phyloP scores from a whole-genome alignment of 371 early-diverging fungal genomes.

The Mucor lusitanicus region DNA sequence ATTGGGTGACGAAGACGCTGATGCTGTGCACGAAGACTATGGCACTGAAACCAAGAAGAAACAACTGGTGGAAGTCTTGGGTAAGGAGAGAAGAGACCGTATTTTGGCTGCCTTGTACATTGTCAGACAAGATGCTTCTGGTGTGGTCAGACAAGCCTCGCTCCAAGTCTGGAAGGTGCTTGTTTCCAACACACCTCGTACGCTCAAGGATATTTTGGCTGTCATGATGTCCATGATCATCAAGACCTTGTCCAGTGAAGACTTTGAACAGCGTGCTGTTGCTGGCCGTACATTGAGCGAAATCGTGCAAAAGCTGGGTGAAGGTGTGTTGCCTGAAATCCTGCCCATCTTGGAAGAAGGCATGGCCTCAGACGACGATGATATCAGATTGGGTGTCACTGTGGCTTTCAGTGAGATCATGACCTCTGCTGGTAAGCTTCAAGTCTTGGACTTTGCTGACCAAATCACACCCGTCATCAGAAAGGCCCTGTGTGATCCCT shows the following conservation, averaged over 20 bases:
- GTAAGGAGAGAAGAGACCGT: constrained; percentile 82
- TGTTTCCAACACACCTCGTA: constrained; percentile 95
- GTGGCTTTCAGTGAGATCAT: constrained; percentile 93
- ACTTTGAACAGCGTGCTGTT: constrained; percentile 75
- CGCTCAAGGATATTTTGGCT: constrained; percentile 91
- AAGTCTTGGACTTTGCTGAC: constrained; percentile 82
- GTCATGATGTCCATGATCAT: constrained; percentile 88
- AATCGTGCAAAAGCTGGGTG: constrained; percentile 93
- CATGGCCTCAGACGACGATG: constrained; percentile 65
- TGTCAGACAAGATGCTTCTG: constrained; percentile 80
- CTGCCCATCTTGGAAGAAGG: constrained; percentile 88
- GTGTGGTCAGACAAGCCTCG: constrained; percentile 88
- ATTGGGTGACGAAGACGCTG: constrained; percentile 60
- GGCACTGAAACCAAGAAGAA: constrained; percentile 72
- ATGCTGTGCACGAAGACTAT: constrained; percentile 50
- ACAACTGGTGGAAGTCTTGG: constrained; percentile 81
- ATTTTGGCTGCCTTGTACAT: constrained; percentile 95
- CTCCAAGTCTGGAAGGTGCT: constrained; percentile 94
- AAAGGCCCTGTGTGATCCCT: constrained; percentile 78
- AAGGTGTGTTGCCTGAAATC: constrained; percentile 81
- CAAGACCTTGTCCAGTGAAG: constrained; percentile 70
- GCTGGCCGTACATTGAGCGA: constrained; percentile 95
- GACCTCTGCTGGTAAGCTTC: constrained; percentile 79
- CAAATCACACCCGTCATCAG: constrained; percentile 81
- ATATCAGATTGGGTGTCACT: constrained; percentile 89